Base-by-base conservation (phyloP, 441 rosid species). In the Arabidopsis lyrata region DNA sequence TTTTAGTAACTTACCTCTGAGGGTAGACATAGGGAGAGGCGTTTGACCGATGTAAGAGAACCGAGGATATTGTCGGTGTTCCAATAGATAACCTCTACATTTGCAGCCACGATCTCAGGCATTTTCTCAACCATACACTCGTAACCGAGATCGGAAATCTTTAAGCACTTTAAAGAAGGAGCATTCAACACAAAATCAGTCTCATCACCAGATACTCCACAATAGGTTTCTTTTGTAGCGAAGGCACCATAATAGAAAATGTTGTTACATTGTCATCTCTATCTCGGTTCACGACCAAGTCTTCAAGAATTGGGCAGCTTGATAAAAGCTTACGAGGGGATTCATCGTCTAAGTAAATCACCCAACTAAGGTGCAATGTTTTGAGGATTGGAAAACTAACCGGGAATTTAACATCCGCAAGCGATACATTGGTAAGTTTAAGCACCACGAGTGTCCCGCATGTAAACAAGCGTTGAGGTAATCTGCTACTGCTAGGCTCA, bases 381-480 rank as follows among this genome's bases (percentile, higher is more conserved):
- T 60, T 60, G 49, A 39, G 49, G 7, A 39, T 2, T 49, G 14
- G 18, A 24, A 60, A 59, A 38, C 32, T 3, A 2, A 38, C 34
- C 1, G 64, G 64, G 48, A 60, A 60, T 0, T 6, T 1, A 22
- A 60, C 50, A 22, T 39, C 49, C 12, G 3, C 64, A 41, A 60
- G 65, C 2, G 35, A 39, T 20, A 60, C 65, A 3, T 8, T 2
- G 8, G 0, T 4, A 2, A 60, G 0, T 22, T 60, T 39, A 0
- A 60, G 50, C 1, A 22, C 7, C 35, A 60, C 35, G 8, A 57
- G 27, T 15, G 63, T 57, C 39, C 64, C 44, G 4, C 66, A 70
- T 0, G 74, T 47, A 58, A 3, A 70, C 66, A 70, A 70, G 20
- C 74, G 59, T 48, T 22, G 66, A 34, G 66, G 66, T 5, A 70